Percentiles rank a stretch among this genome's conserved stretches.
phyloP scores from a whole-genome alignment of 1,139 yeast genomes.

The Schwanniomyces etchellsii region DNA sequence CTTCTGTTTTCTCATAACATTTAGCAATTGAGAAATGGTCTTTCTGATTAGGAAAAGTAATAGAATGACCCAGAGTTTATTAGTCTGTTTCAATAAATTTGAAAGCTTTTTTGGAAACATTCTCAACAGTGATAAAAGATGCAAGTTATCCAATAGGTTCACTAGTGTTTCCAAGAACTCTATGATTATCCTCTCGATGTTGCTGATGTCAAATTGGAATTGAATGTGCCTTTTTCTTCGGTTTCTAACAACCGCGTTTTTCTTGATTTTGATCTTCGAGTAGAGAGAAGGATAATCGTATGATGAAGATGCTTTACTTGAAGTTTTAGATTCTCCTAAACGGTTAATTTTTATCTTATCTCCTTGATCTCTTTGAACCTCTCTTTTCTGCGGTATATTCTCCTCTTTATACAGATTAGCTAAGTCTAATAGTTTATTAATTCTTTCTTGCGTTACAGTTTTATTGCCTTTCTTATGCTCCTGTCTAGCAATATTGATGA shows the following conservation, averaged over 20 bases:
- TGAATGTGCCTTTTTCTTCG: slow-evolving; percentile 6
- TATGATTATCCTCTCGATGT: slow-evolving; percentile 25
- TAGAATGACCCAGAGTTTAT: slow-evolving; percentile 41
- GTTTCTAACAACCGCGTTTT: slow-evolving; percentile 3
- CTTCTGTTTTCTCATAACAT: slow-evolving; percentile 33
- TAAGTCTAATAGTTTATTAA: slow-evolving; percentile 21
- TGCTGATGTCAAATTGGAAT: slow-evolving; percentile 19
- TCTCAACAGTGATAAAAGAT: slow-evolving; percentile 37
- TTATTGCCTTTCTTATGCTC: slow-evolving; percentile 30
- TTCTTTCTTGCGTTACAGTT: slow-evolving; percentile 28
- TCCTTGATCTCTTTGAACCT: neutral
- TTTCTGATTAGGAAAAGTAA: slow-evolving; percentile 39
- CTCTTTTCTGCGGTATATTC: neutral
- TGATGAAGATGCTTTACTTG: slow-evolving; percentile 4
- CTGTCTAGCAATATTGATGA: slow-evolving; percentile 25
- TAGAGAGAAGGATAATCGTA: slow-evolving; percentile 22
- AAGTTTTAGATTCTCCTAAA: slow-evolving; percentile 9
- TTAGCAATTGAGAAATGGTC: slow-evolving; percentile 38
- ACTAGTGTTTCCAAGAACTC: slow-evolving; percentile 33
- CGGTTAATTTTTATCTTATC: slow-evolving; percentile 1
- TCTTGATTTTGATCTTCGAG: slow-evolving; percentile 15
- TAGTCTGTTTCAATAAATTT: slow-evolving; percentile 36
- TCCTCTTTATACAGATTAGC: slow-evolving; percentile 9
- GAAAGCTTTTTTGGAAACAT: slow-evolving; percentile 35
- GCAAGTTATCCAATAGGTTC: slow-evolving; percentile 38